These are phyloP conservation scores for Diplosphaera chodatii DNA, from an alignment of 139 green algal species.

Conservation along the genomic window DNA sequence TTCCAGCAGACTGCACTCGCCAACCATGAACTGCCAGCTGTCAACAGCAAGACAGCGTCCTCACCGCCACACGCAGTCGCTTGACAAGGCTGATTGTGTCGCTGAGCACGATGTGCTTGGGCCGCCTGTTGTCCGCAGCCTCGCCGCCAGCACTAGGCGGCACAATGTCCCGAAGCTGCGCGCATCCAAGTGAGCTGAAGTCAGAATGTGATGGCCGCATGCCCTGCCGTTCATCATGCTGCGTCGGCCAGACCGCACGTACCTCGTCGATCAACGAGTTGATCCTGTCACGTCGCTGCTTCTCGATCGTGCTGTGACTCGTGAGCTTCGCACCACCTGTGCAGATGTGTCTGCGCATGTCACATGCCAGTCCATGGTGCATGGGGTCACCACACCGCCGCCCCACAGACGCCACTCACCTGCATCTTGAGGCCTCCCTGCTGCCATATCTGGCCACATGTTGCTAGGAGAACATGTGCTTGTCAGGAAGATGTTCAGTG, in stretches of 20 bases:
- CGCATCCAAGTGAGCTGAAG: neutral
- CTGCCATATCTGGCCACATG: too few species aligned
- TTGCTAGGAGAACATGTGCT: too few species aligned
- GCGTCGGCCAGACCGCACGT: neutral
- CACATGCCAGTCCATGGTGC: too few species aligned
- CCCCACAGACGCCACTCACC: too few species aligned
- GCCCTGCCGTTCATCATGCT: neutral
- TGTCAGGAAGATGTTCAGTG: too few species aligned
- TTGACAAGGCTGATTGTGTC: slow-evolving; percentile 64
- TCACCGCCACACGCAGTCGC: slow-evolving; percentile 34
- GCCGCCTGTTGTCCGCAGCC: slow-evolving; percentile 17
- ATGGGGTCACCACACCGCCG: too few species aligned
- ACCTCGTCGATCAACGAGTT: slow-evolving; percentile 72
- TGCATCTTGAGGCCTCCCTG: too few species aligned
- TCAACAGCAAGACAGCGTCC: neutral
- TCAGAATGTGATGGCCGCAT: too few species aligned
- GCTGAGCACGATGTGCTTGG: slow-evolving; percentile 64
- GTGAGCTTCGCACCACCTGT: slow-evolving; percentile 22
- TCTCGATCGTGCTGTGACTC: slow-evolving; percentile 74
- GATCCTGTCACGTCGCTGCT: slow-evolving; percentile 71
- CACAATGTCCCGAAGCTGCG: slow-evolving; percentile 38
- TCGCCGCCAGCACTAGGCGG: slow-evolving; percentile 3
- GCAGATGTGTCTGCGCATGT: too few species aligned
- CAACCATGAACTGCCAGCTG: neutral
- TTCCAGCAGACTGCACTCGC: neutral